Base-by-base conservation (phyloP, 2,329 filamentous ascomycete genomes). In the Coniochaeta sp. region DNA sequence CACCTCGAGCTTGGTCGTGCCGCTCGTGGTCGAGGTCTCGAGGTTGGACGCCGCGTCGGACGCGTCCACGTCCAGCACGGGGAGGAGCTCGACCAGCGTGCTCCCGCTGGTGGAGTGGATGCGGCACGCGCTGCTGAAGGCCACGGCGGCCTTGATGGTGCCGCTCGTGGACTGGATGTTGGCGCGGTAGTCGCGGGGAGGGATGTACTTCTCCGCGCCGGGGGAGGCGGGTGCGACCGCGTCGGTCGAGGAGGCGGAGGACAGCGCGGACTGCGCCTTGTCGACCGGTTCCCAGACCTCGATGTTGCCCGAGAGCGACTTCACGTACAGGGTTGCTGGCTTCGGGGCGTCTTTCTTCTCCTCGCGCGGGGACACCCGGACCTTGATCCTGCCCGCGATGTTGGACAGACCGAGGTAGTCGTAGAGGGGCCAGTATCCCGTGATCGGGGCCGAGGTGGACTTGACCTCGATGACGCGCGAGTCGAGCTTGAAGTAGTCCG, bases 391-490 rank as follows among this genome's bases (percentile, higher is more conserved):
- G 55, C 81, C 82, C 0, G 81, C 79, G 0, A 72, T 71, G 8
- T 77, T 75, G 19, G 70, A 64, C n/a, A 83, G 67, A 19, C 61
- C 69, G 14, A 85, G 74, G 32, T 75, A 68, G 65, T 83, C 79
- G 66, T 77, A 79, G 1, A 84, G 71, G 0, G 81, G 79, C 72
- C 79, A 83, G 67, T 74, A 75, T 32, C 82, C 82, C 16, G 62
- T 61, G 62, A 85, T 75, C 16, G 68, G 57, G 8, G 78, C 79
- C 1, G 78, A 74, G 2, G 75, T 73, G 19, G 80, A 79, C 28
- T 67, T 64, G 16, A 79, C 72, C 30, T 72, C 66, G 59, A 80
- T 75, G 57, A 73, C 65, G 34, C 78, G 74, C 0, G 77, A 77
- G 59, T 75, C 68, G 54, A 84, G 69, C 7, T 64, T 63, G 67